These are phyloP conservation scores for Aaosphaeria pasadenensis DNA, from an alignment of 2,329 filamentous ascomycete species.

Conservation along the genomic window DNA sequence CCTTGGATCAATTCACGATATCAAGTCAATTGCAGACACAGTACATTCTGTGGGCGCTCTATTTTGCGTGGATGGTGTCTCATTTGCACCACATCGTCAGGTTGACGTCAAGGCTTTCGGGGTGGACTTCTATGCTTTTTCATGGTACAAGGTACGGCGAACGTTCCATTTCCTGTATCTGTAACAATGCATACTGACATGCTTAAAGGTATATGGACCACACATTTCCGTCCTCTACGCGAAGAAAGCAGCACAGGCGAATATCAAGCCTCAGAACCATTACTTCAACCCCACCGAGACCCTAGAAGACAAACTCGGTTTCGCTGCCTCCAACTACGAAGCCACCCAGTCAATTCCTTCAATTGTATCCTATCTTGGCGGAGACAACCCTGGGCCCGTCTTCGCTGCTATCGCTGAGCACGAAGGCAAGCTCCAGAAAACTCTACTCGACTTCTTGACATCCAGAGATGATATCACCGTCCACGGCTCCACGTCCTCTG, in stretches of 20 bases:
- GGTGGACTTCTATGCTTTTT: conserved; percentile 75
- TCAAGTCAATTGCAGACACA: conserved; percentile 53
- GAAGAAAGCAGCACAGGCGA: conserved; percentile 53
- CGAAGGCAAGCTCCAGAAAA: conserved; percentile 58
- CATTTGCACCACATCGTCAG: conserved; percentile 69
- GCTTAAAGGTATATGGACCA: conserved; percentile 64
- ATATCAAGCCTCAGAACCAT: conserved; percentile 59
- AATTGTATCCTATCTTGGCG: conserved; percentile 60
- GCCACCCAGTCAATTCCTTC: conserved; percentile 60
- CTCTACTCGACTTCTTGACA: conserved; percentile 59
- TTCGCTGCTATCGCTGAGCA: conserved; percentile 50
- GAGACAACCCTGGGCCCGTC: conserved; percentile 27
- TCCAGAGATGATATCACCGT: conserved; percentile 54
- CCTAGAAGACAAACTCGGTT: conserved; percentile 64
- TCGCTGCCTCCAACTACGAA: conserved; percentile 71
- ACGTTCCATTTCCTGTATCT: background rate
- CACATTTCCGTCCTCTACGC: conserved; percentile 72
- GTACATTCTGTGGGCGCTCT: conserved; percentile 56
- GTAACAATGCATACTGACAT: background rate
- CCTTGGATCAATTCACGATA: conserved; percentile 66
- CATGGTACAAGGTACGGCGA: conserved; percentile 66
- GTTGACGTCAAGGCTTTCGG: conserved; percentile 67
- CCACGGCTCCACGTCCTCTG: conserved; percentile 54
- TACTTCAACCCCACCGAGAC: conserved; percentile 64
- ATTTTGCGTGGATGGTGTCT: conserved; percentile 72